A percentile compares a stretch with the other conserved stretches of the same genome.
Conservation (phyloP, 1,139 yeast species). For the Entelexis sorbosivorans region DNA sequence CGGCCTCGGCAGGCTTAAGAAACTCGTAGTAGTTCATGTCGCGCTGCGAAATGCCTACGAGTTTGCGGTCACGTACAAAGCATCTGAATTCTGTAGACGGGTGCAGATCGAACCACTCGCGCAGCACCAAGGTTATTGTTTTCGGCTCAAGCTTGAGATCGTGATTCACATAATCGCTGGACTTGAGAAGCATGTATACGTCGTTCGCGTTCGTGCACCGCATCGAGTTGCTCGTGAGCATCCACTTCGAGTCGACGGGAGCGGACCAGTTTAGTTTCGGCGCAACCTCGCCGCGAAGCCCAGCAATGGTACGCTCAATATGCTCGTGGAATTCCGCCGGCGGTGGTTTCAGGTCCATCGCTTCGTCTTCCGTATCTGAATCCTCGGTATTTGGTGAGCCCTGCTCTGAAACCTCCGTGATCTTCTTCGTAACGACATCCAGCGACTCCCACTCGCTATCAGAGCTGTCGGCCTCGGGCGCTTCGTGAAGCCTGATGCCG, state of each 20-base stretch:
- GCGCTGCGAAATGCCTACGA: conserved; percentile 72
- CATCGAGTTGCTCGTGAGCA: conserved; percentile 63
- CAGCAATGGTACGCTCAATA: conserved; percentile 37
- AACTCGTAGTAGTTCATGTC: conserved; percentile 76
- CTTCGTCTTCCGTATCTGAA: conserved; percentile 40
- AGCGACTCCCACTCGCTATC: conserved; percentile 20
- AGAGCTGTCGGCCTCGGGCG: conserved; percentile 24
- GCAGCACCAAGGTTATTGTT: conserved; percentile 52
- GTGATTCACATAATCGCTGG: conserved; percentile 78
- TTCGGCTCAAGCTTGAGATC: conserved; percentile 56
- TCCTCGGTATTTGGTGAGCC: neutral
- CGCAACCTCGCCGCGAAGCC: conserved; percentile 49
- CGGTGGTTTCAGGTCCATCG: conserved; percentile 4
- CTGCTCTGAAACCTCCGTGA: conserved; percentile 26
- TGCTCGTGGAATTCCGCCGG: conserved; percentile 51
- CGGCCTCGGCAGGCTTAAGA: conserved; percentile 38
- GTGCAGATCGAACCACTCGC: conserved; percentile 70
- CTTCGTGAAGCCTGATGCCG: conserved; percentile 56
- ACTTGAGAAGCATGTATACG: conserved; percentile 64
- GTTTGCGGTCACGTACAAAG: conserved; percentile 50
- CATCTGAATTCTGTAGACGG: conserved; percentile 88
- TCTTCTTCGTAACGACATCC: conserved; percentile 38
- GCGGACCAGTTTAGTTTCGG: conserved; percentile 97
- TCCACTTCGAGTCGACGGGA: conserved; percentile 93
- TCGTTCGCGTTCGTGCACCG: conserved; percentile 62